Percentiles rank a stretch among this genome's conserved stretches.
Evolutionary conservation across 1,284 basidiomycete genomes (phyloP).

Genomic region (Cutaneotrichosporon curvatum): DNA sequence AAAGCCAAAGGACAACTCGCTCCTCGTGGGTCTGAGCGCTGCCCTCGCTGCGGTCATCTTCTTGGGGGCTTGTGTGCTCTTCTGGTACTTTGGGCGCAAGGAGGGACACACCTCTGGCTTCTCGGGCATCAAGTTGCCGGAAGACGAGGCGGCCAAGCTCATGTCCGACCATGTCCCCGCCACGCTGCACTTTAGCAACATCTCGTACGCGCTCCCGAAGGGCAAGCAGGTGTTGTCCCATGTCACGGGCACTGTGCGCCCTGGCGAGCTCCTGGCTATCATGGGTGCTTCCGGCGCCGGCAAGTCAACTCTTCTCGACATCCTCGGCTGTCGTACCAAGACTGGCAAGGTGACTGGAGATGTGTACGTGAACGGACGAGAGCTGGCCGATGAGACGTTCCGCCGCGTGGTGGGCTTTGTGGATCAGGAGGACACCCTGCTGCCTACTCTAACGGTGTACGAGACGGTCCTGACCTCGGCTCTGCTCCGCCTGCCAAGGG

Average conservation of each 20-base stretch:
- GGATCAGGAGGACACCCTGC: slow-evolving; percentile 95
- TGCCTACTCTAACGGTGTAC: slow-evolving; percentile 93
- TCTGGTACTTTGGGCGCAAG: slow-evolving; percentile 82
- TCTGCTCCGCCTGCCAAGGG: slow-evolving; percentile 75
- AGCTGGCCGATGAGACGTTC: slow-evolving; percentile 68
- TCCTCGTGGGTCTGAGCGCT: slow-evolving; percentile 75
- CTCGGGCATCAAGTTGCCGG: slow-evolving; percentile 69
- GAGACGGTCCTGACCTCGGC: slow-evolving; percentile 95
- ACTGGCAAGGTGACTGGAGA: slow-evolving; percentile 66
- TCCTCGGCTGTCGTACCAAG: slow-evolving; percentile 84
- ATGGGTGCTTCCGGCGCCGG: slow-evolving; percentile 96
- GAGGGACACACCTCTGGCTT: slow-evolving; percentile 57
- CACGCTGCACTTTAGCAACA: slow-evolving; percentile 74
- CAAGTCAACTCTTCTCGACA: slow-evolving; percentile 93
- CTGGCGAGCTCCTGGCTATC: slow-evolving; percentile 85
- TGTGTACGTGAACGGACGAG: slow-evolving; percentile 78
- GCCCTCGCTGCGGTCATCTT: slow-evolving; percentile 61
- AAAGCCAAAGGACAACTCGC: slow-evolving; percentile 67
- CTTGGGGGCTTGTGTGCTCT: slow-evolving; percentile 52
- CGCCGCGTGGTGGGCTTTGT: slow-evolving; percentile 77
- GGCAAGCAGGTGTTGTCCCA: slow-evolving; percentile 65
- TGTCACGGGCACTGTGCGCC: slow-evolving; percentile 72
- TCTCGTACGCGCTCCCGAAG: slow-evolving; percentile 67
- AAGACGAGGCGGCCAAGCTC: slow-evolving; percentile 70
- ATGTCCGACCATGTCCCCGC: slow-evolving; percentile 93